phyloP scores from a whole-genome alignment of 805 yeast genomes.

The Saturnispora dispora region DNA sequence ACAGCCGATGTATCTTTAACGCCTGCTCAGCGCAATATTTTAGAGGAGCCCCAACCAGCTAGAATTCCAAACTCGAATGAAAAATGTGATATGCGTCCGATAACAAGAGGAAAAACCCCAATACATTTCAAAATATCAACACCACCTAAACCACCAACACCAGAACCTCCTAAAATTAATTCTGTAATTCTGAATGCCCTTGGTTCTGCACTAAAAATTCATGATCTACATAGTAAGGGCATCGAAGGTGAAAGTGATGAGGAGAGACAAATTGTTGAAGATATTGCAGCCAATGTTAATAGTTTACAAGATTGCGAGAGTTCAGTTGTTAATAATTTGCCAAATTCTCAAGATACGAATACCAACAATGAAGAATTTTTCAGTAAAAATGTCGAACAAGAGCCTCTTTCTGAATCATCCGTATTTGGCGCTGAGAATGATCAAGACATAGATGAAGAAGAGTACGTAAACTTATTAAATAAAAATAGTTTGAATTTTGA shows the following conservation, averaged over 20 bases:
- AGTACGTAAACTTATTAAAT: conserved; percentile 22
- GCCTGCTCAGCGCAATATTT: background rate
- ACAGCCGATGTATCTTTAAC: background rate
- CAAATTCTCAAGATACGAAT: background rate
- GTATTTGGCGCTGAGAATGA: conserved; percentile 12
- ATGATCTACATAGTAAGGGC: conserved; percentile 8
- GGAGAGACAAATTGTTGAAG: conserved; percentile 4
- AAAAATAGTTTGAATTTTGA: conserved; percentile 12
- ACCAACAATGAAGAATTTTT: background rate
- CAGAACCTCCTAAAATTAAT: conserved; percentile 23
- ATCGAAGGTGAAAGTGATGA: conserved; percentile 9
- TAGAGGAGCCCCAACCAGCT: background rate
- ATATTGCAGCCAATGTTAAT: background rate
- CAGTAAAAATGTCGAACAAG: background rate
- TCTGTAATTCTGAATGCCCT: conserved; percentile 7
- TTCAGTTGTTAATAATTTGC: background rate
- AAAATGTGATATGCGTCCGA: background rate
- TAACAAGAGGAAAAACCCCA: background rate
- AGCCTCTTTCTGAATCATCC: conserved; percentile 22
- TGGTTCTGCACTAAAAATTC: conserved; percentile 7
- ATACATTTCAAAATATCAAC: conserved; percentile 9
- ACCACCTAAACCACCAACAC: conserved; percentile 17
- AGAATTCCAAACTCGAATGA: background rate
- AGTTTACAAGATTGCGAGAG: background rate
- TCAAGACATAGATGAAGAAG: conserved; percentile 17